Evolutionary conservation across 352 stramenopile genomes (phyloP), one percentile per base, ranked within the genome.

Genomic region (Elongisporangium undulatum): DNA sequence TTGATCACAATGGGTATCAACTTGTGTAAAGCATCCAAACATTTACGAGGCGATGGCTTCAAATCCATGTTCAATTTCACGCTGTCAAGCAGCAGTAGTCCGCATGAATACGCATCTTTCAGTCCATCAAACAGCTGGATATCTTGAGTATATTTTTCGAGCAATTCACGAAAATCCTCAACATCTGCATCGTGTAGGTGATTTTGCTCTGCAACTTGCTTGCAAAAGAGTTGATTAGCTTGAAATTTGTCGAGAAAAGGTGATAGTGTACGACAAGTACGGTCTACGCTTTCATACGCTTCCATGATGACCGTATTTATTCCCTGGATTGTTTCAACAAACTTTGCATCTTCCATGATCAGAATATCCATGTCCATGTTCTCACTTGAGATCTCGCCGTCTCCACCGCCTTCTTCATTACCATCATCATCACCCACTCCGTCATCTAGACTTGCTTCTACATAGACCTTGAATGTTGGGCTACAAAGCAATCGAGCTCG

Each of bases 201-300:
- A 0, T 58, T 61, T 13, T 70, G 50, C 19, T 89, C 71, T 3
- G 63, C 67, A 0, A 85, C 24, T 29, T 65, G 61, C 19, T 64
- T 72, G 56, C 78, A 84, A 56, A 93, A 93, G 1, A 26, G 21
- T 15, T 74, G 23, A 58, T 98, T 97, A 8, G 76, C 75, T 23
- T 85, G 68, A 61, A 85, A 96, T 23, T 85, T 88, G 17, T 81
- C 64, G 3, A 90, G 62, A 63, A 92, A 98, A 0, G 90, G 64
- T 13, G 75, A 61, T 7, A 98, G 85, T 1, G 69, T 61, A 0
- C 53, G 45, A 23, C 79, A 85, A 24, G 84, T 94, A n/a, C 72
- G 68, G 13, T 79, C 69, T 0, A 85, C 74, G 10, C 55, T 58
- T 13, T 73, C 66, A 50, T 77, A 93, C 15, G 78, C 79, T 48